These are phyloP conservation scores for Lonicera japonica DNA, from an alignment of 129 eudicot species.

Conservation along the genomic window DNA sequence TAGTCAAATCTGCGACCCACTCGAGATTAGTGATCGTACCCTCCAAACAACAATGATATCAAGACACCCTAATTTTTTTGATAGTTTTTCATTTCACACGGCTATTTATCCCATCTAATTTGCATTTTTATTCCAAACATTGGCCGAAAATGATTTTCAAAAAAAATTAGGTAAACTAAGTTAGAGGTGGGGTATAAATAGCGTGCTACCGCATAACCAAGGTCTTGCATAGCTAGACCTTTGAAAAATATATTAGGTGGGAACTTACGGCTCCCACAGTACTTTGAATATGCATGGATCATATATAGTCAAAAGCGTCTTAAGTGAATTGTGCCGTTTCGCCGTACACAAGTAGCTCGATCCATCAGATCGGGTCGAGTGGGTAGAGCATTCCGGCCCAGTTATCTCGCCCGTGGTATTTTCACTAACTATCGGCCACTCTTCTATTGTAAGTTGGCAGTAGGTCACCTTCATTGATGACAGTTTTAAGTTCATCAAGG, in stretches of 20 bases:
- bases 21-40: slow-evolving; percentile 51
- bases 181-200: slow-evolving; percentile 39
- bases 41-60: slow-evolving; percentile 48
- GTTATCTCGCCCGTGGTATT: too few relatives aligned
- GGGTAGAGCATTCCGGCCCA: too few relatives aligned
- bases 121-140: slow-evolving; percentile 46
- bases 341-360: slow-evolving; percentile 32
- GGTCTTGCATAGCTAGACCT: slow-evolving; percentile 16
- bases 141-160: slow-evolving; percentile 35
- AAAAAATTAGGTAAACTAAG: slow-evolving; percentile 42
- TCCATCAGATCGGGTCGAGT: too few relatives aligned
- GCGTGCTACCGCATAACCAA: slow-evolving; percentile 36
- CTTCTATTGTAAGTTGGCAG: too few relatives aligned
- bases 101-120: slow-evolving; percentile 57
- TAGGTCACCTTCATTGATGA: too few relatives aligned
- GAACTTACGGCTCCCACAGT: slow-evolving; percentile 40
- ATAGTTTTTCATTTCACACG: slow-evolving; percentile 33
- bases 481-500: too few relatives aligned
- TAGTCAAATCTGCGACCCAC: slow-evolving; percentile 40
- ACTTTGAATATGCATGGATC: slow-evolving; percentile 42
- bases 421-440: too few relatives aligned
- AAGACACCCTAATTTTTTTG: slow-evolving; percentile 37
- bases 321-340: slow-evolving; percentile 57
- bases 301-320: slow-evolving; percentile 42
- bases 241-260: slow-evolving; percentile 21